Evolutionary conservation across 129 eudicot species (phyloP), one percentile per base, ranked within the genome.

Genomic region (Centella asiatica): DNA sequence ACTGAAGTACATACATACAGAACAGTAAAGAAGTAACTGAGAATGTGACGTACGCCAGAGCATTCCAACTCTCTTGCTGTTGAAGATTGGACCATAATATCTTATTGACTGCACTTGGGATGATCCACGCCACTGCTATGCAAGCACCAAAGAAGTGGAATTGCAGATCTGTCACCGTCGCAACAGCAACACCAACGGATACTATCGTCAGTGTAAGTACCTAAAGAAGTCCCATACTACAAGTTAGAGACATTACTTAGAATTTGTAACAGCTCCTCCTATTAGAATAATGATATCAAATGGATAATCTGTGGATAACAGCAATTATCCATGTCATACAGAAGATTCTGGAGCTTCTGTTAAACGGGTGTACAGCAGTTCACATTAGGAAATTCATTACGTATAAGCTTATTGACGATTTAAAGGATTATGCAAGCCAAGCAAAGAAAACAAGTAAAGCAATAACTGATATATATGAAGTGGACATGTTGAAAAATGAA

Each of bases 21-120:
- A 1, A 34, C 5, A 20, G 20, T 0, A 47, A 58, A 33, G 2
- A 46, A 9, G 25, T 8, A 34, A 20, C 12, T 32, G 44, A 49
- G 44, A 22, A 62, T 7, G 64, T 39, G 60, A 75, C 89, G 62
- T 86, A 86, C 97, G 94, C 95, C 26, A 90, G 72, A 18, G 97
- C 97, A 44, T 83, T 90, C 97, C 97, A 90, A 74, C 84, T 86
- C 47, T 90, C 95, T 56, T 84, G 95, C 68, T 90, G 95, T 74
- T 90, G 97, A 80, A 90, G 95, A 74, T 81, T 90, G 68, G 97
- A 90, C 97, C 97, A 90, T 52, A 90, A 18, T 70, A 90, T 90
- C 67, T 90, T 90, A 76, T 90, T 90, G 23, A 87, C 84, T 4
- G 97, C 97, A 76, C 97, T 90, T 13, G 97, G 97, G 56, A 90